These are phyloP conservation scores for Anthostomella pinea DNA, from an alignment of 2,329 filamentous ascomycete genomes.

Conservation along the genomic window DNA sequence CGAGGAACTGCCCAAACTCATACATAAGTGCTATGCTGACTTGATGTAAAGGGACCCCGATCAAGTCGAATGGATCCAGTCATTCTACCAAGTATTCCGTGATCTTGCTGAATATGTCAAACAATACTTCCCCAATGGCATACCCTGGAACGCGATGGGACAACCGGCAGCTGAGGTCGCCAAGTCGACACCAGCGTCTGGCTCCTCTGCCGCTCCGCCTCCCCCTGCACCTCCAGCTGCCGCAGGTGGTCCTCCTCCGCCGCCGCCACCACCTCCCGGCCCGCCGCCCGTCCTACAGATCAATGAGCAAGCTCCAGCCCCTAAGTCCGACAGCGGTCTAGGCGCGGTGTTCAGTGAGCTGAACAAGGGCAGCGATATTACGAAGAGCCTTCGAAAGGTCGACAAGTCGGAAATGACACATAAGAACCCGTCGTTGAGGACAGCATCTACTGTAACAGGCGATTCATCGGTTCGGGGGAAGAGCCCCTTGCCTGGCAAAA, in stretches of 20 bases:
- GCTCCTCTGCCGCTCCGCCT: constrained; percentile 42
- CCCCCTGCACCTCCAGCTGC: constrained; percentile 51
- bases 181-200: constrained; percentile 53
- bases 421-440: constrained; percentile 87
- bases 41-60: constrained; percentile 52
- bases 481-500: constrained; percentile 84
- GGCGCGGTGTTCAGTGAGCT: constrained; percentile 88
- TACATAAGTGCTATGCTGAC: constrained; percentile 12
- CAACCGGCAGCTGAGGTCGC: constrained; percentile 66
- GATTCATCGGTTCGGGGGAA: constrained; percentile 62
- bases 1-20: neutral
- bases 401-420: constrained; percentile 97
- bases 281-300: constrained; percentile 65
- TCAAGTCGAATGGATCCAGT: constrained; percentile 84
- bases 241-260: constrained; percentile 59
- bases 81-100: constrained; percentile 90
- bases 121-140: constrained; percentile 73
- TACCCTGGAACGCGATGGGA: constrained; percentile 82
- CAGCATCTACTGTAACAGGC: constrained; percentile 66
- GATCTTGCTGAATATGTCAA: constrained; percentile 81
- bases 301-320: constrained; percentile 45
- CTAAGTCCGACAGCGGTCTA: constrained; percentile 58
- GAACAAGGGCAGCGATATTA: constrained; percentile 86
- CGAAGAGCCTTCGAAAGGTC: constrained; percentile 85
- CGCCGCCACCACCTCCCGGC: constrained; percentile 69